A percentile compares a stretch with the other conserved stretches of the same genome.
These are phyloP conservation scores for Cicer cuneatum DNA, from an alignment of 306 rosid genomes.

Conservation along the genomic window DNA sequence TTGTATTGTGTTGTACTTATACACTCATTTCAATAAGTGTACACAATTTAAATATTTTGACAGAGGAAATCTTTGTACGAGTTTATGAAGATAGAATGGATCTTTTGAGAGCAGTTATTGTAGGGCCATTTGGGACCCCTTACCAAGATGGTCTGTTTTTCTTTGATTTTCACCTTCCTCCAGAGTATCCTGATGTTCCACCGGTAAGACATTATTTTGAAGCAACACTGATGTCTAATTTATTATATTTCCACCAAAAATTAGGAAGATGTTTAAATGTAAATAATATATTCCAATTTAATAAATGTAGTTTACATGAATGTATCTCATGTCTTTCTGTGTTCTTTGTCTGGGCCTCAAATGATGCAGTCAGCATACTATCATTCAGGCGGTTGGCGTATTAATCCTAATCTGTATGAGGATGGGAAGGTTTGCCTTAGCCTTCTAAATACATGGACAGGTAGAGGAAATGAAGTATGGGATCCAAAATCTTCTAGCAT, in stretches of 20 bases:
- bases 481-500: conserved; percentile 97
- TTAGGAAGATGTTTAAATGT: conserved; percentile 15
- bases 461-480: conserved; percentile 99
- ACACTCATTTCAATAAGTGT: conserved; percentile 38
- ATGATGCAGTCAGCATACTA: conserved; percentile 91
- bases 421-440: conserved; percentile 99
- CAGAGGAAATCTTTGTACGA: conserved; percentile 89
- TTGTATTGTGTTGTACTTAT: conserved; percentile 26
- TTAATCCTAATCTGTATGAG: conserved; percentile 96
- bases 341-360: conserved; percentile 47
- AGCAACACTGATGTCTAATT: conserved; percentile 10
- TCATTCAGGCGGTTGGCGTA: conserved; percentile 99
- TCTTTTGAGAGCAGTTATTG: conserved; percentile 92
- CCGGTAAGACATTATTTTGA: conserved; percentile 70
- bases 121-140: conserved; percentile 99
- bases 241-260: background rate
- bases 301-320: conserved; percentile 23
- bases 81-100: conserved; percentile 98
- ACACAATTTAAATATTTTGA: conserved; percentile 45
- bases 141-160: conserved; percentile 99
- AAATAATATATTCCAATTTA: conserved; percentile 30
- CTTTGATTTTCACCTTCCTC: conserved; percentile 98
- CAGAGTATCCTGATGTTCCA: conserved; percentile 96
- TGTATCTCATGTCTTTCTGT: conserved; percentile 37
- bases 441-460: conserved; percentile 98